Evolutionary conservation across 352 stramenopile genomes (phyloP).

Genomic region (Globisporangium rhizosaccharum): DNA sequence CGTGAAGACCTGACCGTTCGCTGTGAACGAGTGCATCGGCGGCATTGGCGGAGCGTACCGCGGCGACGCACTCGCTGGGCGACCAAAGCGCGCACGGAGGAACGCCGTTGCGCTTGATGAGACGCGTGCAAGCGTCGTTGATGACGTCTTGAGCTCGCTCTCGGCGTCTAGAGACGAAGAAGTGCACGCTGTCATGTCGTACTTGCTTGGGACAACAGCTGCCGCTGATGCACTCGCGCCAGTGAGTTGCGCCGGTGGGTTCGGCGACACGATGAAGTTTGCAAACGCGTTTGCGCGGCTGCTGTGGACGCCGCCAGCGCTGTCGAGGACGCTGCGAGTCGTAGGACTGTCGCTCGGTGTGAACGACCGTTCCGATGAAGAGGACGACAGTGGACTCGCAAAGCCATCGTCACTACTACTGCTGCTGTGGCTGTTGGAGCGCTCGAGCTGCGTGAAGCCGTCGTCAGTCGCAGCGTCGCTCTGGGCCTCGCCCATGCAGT

Average conservation of each 20-base stretch:
- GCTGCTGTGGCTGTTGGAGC: background rate
- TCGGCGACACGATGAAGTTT: constrained; percentile 15
- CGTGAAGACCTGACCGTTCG: constrained; percentile 81
- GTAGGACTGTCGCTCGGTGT: constrained; percentile 10
- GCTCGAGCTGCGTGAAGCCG: background rate
- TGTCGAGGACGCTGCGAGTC: background rate
- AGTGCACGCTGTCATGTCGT: background rate
- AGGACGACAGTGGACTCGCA: constrained; percentile 4
- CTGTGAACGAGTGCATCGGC: constrained; percentile 67
- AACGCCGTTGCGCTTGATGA: constrained; percentile 16
- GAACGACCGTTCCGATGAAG: constrained; percentile 8
- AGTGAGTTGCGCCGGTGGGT: constrained; percentile 10
- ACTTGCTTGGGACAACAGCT: background rate
- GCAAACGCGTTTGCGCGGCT: constrained; percentile 9
- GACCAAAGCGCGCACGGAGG: constrained; percentile 2
- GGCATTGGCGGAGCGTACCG: constrained; percentile 11
- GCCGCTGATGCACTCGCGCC: background rate
- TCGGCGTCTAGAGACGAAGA: background rate
- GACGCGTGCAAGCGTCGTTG: constrained; percentile 7
- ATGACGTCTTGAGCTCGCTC: constrained; percentile 8
- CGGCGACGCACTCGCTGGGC: background rate
- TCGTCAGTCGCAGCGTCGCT: background rate
- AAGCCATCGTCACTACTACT: background rate
- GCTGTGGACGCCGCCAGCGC: background rate
- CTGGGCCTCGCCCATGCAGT: constrained; percentile 1